Evolutionary conservation across 1,284 basidiomycete genomes (phyloP), one percentile per base, ranked within the genome.

Genomic region (Mycena citricolor): DNA sequence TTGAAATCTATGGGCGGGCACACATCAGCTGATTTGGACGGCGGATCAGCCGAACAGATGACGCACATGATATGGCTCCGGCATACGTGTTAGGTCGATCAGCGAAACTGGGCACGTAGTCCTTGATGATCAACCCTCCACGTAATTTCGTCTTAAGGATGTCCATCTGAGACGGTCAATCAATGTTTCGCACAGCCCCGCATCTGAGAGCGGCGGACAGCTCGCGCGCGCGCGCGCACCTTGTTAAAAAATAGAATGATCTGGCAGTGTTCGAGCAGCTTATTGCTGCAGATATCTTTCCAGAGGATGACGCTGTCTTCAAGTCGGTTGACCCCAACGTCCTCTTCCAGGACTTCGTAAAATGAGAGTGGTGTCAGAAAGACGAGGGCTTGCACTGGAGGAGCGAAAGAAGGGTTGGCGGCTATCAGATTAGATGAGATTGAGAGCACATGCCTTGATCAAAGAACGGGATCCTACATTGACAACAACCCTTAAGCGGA

Each of bases 261-360:
- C 47, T 61, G 43, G 39, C 46, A 14, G 47, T 39, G 16, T 43
- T 54, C 40, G 31, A 51, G 43, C 4, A 22, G 10, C 32, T 3
- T 16, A 56, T 50, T 22, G 51, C 38, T 21, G 49, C 54, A n/a
- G 45, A 53, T 57, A 41, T 35, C 44, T 17, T 29, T 49, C 52
- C 71, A 79, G 0, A 76, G 60, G 19, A 58, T 55, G n/a, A 75
- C 64, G n/a, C 74, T 73, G 54, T 76, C 74, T 53, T 76, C 53
- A 20, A 79, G 61, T 11, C 76, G 68, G 54, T 78, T 78, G 36
- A 77, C 69, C 17, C 63, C 61, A 8, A 58, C 63, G 47, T 79
- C 75, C 57, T 80, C 79, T 33, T 70, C 65, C 2, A 81, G 64
- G 24, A 69, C 66, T 53, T 81, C 75, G 55, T 80, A 80, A 52